Evolutionary conservation across 1,139 yeast genomes (phyloP).

Genomic region (Hemisphaericaspora xylanilytica): DNA sequence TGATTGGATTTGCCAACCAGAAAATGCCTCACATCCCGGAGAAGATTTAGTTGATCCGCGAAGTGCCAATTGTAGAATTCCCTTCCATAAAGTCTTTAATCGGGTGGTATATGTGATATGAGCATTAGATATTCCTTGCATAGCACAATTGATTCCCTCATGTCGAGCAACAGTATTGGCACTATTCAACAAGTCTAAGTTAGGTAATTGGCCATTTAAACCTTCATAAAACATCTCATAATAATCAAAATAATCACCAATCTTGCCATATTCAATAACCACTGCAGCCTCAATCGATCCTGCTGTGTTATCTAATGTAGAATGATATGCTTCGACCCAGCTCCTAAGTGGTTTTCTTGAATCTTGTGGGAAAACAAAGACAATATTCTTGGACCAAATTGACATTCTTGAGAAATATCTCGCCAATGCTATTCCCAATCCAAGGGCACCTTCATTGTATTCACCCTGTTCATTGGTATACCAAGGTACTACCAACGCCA

Average conservation of each 20-base stretch:
- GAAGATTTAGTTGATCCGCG: slow-evolving; percentile 61
- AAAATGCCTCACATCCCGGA: slow-evolving; percentile 82
- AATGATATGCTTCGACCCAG: slow-evolving; percentile 96
- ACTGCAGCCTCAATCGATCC: slow-evolving; percentile 94
- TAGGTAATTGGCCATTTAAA: slow-evolving; percentile 92
- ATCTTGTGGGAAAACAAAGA: slow-evolving; percentile 78
- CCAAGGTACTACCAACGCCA: slow-evolving; percentile 93
- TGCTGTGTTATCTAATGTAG: slow-evolving; percentile 82
- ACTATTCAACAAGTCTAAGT: slow-evolving; percentile 82
- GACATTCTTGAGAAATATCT: slow-evolving; percentile 82
- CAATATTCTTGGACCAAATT: slow-evolving; percentile 93
- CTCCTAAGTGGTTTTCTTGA: slow-evolving; percentile 66
- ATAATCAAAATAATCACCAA: slow-evolving; percentile 65
- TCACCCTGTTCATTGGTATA: slow-evolving; percentile 47
- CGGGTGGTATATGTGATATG: slow-evolving; percentile 51
- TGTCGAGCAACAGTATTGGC: slow-evolving; percentile 70
- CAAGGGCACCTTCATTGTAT: slow-evolving; percentile 75
- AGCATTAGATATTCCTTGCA: slow-evolving; percentile 60
- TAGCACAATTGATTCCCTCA: slow-evolving; percentile 67
- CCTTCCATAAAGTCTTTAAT: slow-evolving; percentile 57
- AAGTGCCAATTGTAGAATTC: slow-evolving; percentile 64
- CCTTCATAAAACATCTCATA: slow-evolving; percentile 83
- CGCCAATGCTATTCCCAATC: slow-evolving; percentile 70
- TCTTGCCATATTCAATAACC: slow-evolving; percentile 73
- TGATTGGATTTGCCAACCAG: slow-evolving; percentile 96